Percentiles rank a stretch among this genome's conserved stretches.
These are phyloP conservation scores for Leishmania martiniquensis DNA, from an alignment of 208 protist genomes.

Conservation along the genomic window DNA sequence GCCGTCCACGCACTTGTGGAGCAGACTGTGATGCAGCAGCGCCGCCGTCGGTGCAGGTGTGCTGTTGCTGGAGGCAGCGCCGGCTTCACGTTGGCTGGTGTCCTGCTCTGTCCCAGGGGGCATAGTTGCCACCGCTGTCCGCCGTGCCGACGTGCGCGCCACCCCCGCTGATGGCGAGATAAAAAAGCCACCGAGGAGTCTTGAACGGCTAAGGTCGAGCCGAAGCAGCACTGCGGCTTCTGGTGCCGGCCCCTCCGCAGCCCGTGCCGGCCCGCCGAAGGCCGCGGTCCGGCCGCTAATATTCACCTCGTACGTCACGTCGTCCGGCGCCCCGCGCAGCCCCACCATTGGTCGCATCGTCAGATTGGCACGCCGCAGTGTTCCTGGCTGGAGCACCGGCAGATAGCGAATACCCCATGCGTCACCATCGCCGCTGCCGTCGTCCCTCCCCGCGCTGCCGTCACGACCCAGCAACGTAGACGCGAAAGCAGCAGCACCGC, in stretches of 20 bases:
- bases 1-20: conserved; percentile 65
- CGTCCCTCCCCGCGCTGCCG: conserved; percentile 1
- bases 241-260: neutral
- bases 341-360: conserved; percentile 79
- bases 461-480: neutral
- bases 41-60: neutral
- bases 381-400: conserved; percentile 54
- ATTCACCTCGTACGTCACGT: conserved; percentile 71
- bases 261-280: neutral
- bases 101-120: neutral
- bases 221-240: conserved; percentile 58
- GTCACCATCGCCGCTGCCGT: conserved; percentile 1
- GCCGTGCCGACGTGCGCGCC: too few relatives aligned
- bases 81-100: neutral
- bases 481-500: neutral
- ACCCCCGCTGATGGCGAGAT: conserved; percentile 14
- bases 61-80: neutral
- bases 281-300: conserved; percentile 39
- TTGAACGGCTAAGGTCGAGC: conserved; percentile 57
- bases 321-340: conserved; percentile 57
- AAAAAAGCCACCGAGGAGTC: conserved; percentile 53
- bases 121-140: neutral
- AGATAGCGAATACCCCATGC: conserved; percentile 42
- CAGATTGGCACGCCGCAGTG: conserved; percentile 41
- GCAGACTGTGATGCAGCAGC: conserved; percentile 29